Conservation (phyloP, 2,329 filamentous ascomycete species). For the Grosmannia clavigera region DNA sequence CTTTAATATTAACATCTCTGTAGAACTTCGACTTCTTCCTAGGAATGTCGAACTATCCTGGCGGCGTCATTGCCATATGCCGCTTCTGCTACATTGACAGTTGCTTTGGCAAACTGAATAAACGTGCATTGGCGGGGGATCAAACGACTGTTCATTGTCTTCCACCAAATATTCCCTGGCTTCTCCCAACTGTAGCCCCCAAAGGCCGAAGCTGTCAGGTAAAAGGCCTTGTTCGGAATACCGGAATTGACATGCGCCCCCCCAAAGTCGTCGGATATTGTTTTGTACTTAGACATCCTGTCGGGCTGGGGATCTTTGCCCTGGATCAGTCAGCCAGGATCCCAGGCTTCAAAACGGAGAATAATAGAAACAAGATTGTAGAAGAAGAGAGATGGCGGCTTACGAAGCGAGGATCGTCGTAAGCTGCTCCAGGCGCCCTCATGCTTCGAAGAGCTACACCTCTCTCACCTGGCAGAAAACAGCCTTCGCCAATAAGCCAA, state of each 20-base stretch:
- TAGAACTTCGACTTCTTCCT: conserved; percentile 34
- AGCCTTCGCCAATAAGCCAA: conserved; percentile 43
- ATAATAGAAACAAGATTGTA: background rate
- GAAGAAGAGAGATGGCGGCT: conserved; percentile 12
- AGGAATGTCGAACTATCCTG: conserved; percentile 32
- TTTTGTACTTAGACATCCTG: conserved; percentile 31
- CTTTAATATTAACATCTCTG: background rate
- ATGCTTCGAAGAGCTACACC: conserved; percentile 40
- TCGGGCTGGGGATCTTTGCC: conserved; percentile 41
- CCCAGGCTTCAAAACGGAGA: background rate
- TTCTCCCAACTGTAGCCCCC: conserved; percentile 43
- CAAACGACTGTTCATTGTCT: conserved; percentile 30
- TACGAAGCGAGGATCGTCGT: conserved; percentile 37
- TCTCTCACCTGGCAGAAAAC: conserved; percentile 36
- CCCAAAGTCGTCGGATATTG: conserved; percentile 32
- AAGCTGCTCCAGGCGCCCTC: conserved; percentile 40
- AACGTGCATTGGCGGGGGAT: conserved; percentile 30
- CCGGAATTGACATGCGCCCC: conserved; percentile 45
- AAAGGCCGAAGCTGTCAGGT: conserved; percentile 31
- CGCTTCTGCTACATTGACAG: conserved; percentile 31
- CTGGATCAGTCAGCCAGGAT: conserved; percentile 12
- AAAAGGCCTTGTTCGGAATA: conserved; percentile 46
- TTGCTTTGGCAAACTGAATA: conserved; percentile 35
- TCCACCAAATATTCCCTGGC: conserved; percentile 41
- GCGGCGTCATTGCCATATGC: conserved; percentile 29